Evolutionary conservation across 768 basidiomycete genomes (phyloP).

Genomic region (Trametes maxima): DNA sequence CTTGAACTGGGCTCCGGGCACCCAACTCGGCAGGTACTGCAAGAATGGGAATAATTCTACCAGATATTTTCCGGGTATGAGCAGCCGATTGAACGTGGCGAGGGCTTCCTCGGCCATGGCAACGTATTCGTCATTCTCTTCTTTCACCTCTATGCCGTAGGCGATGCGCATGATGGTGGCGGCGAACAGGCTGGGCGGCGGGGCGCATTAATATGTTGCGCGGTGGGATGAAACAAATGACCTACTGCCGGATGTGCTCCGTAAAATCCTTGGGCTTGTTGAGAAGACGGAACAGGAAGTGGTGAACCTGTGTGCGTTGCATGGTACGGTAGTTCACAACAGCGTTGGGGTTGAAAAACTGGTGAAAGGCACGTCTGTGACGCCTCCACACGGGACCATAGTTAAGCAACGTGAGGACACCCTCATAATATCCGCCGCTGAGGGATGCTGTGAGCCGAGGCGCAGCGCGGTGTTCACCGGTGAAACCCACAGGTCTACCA

Average conservation of each 20-base stretch:
- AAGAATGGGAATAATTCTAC: constrained; percentile 14
- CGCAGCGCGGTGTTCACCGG: too few relatives aligned
- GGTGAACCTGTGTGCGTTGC: background rate
- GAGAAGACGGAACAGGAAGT: background rate
- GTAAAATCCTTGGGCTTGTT: constrained; percentile 3
- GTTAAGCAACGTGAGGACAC: background rate
- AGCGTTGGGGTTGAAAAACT: constrained; percentile 6
- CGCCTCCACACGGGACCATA: constrained; percentile 16
- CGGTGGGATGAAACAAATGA: background rate
- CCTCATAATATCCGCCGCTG: constrained; percentile 10
- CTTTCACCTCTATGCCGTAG: constrained; percentile 22
- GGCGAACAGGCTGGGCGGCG: constrained; percentile 22
- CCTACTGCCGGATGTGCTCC: constrained; percentile 14
- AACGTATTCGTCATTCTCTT: constrained; percentile 11
- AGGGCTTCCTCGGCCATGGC: constrained; percentile 4
- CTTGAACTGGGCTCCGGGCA: constrained; percentile 23
- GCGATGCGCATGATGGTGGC: constrained; percentile 25
- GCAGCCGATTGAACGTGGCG: background rate
- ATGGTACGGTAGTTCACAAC: background rate
- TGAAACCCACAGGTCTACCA: constrained; percentile 71
- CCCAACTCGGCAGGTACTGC: constrained; percentile 22
- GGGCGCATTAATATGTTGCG: constrained; percentile 1
- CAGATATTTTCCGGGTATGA: constrained; percentile 11
- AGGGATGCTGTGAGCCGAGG: background rate
- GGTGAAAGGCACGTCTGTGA: constrained; percentile 14